Evolutionary conservation across 1,284 basidiomycete species (phyloP), one percentile per base, ranked within the genome.

Genomic region (Pseudozyma sp.): DNA sequence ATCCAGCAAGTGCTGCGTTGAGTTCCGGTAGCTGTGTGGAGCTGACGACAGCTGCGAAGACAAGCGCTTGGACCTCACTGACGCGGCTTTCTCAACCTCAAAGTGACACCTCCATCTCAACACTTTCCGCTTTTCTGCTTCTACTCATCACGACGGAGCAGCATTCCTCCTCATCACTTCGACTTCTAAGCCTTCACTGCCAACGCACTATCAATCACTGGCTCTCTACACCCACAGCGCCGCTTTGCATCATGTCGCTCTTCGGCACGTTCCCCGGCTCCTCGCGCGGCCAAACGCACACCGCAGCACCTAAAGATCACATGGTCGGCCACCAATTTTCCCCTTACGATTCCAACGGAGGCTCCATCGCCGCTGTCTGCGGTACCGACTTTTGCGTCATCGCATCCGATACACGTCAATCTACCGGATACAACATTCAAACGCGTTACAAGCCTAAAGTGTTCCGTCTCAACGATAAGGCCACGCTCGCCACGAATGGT

Each of bases 391-490:
- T 83, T 47, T 85, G 83, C 60, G 83, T 85, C 21, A 70, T 85
- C 40, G 83, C 83, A 8, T 83, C 82, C 45, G 83, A 85, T 55
- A 85, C 83, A 1, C 73, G 83, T 39, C 82, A 84, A 58, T 68
- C 60, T 49, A 80, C 80, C 12, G 83, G 83, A 7, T 85, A 85
- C 73, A 83, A 81, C 74, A 85, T 85, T 60, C 82, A 84, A 50
- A 85, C 83, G 12, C 76, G 83, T 21, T 84, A 83, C 78, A 85
- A 85, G 70, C 83, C 83, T 66, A 84, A 84, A 54, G 83, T 84
- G n/a, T 80, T 79, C 54, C 80, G 83, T 34, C 75, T 84, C 53
- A 84, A 76, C 44, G 83, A 85, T 74, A 76, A 77, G 53, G 83
- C 83, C 3, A 83, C 81, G 13, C 74, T 85, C 0, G 83, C 83